Base-by-base conservation (phyloP, 1,284 basidiomycete genomes). In the Polyporus tsugae region DNA sequence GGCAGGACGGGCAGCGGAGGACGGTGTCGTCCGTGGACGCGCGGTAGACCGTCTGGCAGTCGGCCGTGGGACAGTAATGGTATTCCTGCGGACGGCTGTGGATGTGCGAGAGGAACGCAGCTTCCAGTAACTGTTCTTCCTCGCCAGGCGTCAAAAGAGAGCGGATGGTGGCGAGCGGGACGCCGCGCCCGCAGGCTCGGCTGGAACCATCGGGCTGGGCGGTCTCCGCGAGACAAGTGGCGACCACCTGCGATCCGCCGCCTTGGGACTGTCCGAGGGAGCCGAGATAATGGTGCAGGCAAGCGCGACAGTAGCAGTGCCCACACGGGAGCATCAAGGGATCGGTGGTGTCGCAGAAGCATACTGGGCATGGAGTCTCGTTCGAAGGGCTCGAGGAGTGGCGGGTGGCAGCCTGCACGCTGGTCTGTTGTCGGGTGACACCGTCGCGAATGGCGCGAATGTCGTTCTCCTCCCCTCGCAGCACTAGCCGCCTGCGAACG, bases 251-350 rank as follows among this genome's bases (percentile, higher is more conserved):
- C 15, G 55, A 60, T 75, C 62, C 68, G 78, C 62, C 68, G 78
- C 74, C 62, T 68, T 71, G 57, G 73, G 70, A 36, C 22, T 65
- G 72, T 44, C 78, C 74, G 17, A 78, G 68, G 38, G 79, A 78
- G n/a, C 69, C 72, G 58, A 86, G 76, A 69, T 84, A 81, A 64
- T 82, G 79, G 64, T 80, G 78, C 55, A 89, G 78, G 74, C 87
- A 89, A n/a, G 76, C 49, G 29, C 70, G 78, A 77, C 87, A 89
- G 74, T 88, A 89, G 44, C 73, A 70, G 75, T 89, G 87, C 15
- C 79, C 79, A 74, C 87, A 89, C 33, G 77, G 74, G 66, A 88
- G 74, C 59, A 74, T 74, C 65, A 85, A 71, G 6, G 82, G 78
- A 44, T 82, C 75, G 19, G 77, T 75, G 35, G 82, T 74, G 36